Evolutionary conservation across 495 filamentous ascomycete species (phyloP), one percentile per base, ranked within the genome.

Genomic region (Aspergillus steynii): DNA sequence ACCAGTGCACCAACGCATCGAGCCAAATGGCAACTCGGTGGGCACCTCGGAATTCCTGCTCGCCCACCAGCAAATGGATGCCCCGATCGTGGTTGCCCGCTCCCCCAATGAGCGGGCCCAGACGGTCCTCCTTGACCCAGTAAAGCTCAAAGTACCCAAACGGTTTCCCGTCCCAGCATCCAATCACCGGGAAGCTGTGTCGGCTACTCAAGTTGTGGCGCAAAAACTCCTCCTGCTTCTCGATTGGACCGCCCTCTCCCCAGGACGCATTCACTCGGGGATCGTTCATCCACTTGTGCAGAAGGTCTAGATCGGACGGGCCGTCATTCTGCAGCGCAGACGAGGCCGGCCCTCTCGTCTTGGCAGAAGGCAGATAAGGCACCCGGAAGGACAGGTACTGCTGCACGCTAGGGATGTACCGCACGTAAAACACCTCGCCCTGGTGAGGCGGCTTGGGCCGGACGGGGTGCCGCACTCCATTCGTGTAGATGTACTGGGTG

Each of bases 61-160:
- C 96, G 5, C 95, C 95, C 25, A 99, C 85, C 29, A 99, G 76
- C 25, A 92, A 85, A 71, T 98, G 96, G 45, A 96, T 76, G 0
- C 96, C 95, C 10, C 95, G 81, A 68, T 97, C 96, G 71, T 90
- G 97, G 66, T 96, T 88, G 28, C 84, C 84, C 1, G 86, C 85
- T 0, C 78, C 82, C 1, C 85, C 83, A 32, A 94, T 69, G 53
- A 89, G 75, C 29, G 80, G 80, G 0, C 90, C 92, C 27, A 99
- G 69, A 2, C 75, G 74, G 68, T 98, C 96, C 71, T 99, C 95
- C 65, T 96, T 96, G 2, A 95, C 93, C 96, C 96, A 99, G 77
- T 99, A 99, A 46, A 99, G 84, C 78, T 99, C 96, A 68, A 99
- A 96, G 66, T 96, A 99, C 0, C 95, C 95, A 74, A 98, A 99